Percentiles rank a stretch among this genome's conserved stretches.
phyloP scores from a whole-genome alignment of 805 yeast genomes.

The Saturnispora gosingensis region DNA sequence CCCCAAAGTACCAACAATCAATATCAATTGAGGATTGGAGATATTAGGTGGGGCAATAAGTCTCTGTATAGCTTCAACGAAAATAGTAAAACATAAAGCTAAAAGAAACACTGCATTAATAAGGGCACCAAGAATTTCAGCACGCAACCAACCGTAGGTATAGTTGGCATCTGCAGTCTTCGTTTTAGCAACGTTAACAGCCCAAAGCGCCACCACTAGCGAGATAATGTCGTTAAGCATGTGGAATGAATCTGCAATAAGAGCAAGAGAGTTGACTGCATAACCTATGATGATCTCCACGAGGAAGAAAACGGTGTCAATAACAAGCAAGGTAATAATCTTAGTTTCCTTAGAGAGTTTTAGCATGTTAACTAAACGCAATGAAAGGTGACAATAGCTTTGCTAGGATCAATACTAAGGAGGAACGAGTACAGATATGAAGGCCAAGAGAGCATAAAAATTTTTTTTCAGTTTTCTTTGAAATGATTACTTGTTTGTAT shows the following conservation, averaged over 20 bases:
- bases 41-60: slow-evolving; percentile 72
- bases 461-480: not conserved
- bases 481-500: not conserved
- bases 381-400: not conserved
- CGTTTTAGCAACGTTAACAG: slow-evolving; percentile 80
- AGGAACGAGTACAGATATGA: not conserved
- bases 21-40: slow-evolving; percentile 71
- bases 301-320: slow-evolving; percentile 79
- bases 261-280: slow-evolving; percentile 86
- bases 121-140: slow-evolving; percentile 92
- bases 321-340: slow-evolving; percentile 57
- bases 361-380: slow-evolving; percentile 10
- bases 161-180: slow-evolving; percentile 77
- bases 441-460: not conserved
- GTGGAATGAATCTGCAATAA: slow-evolving; percentile 94
- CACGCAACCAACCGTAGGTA: slow-evolving; percentile 97
- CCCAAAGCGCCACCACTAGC: slow-evolving; percentile 87
- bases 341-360: slow-evolving; percentile 49
- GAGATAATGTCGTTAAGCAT: slow-evolving; percentile 95
- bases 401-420: not conserved
- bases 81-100: slow-evolving; percentile 86
- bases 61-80: slow-evolving; percentile 88
- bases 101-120: slow-evolving; percentile 87
- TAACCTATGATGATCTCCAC: slow-evolving; percentile 81
- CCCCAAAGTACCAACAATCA: slow-evolving; percentile 79